Evolutionary conservation across 2,329 filamentous ascomycete genomes (phyloP).

Genomic region (Alternaria sp.): DNA sequence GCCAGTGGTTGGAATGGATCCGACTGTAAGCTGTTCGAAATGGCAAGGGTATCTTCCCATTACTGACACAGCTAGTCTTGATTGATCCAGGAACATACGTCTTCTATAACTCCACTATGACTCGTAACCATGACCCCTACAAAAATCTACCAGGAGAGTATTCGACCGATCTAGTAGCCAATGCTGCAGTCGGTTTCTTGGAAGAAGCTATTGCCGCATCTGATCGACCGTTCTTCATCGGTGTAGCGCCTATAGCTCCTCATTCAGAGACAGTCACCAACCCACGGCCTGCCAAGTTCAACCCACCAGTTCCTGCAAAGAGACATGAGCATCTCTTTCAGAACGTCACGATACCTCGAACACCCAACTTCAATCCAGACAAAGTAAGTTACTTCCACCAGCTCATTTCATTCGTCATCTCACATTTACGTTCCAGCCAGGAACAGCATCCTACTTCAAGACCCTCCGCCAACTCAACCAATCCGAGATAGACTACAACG

Average conservation of each 20-base stretch:
- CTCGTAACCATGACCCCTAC: constrained; percentile 66
- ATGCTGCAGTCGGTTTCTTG: constrained; percentile 68
- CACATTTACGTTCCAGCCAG: constrained; percentile 7
- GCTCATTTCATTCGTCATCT: background rate
- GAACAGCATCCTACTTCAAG: constrained; percentile 33
- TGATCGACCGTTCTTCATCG: constrained; percentile 71
- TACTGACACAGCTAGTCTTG: constrained; percentile 42
- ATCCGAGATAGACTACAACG: constrained; percentile 60
- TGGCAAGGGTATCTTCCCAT: too few relatives aligned
- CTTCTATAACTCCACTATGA: constrained; percentile 71
- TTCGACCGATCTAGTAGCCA: constrained; percentile 66
- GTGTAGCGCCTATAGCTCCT: constrained; percentile 71
- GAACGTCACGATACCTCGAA: constrained; percentile 67
- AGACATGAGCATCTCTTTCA: constrained; percentile 70
- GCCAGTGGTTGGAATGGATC: constrained; percentile 68
- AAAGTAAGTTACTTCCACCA: constrained; percentile 26
- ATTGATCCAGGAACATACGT: constrained; percentile 73
- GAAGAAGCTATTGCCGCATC: constrained; percentile 63
- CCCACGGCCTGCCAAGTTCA: constrained; percentile 41
- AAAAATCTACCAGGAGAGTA: constrained; percentile 65
- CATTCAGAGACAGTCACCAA: constrained; percentile 54
- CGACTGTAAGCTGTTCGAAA: constrained; percentile 33
- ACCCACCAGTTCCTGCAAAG: constrained; percentile 66
- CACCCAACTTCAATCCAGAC: constrained; percentile 71
- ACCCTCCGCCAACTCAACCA: constrained; percentile 52